These are phyloP conservation scores for Zasmidium cellare DNA, from an alignment of 2,329 filamentous ascomycete genomes.

Conservation along the genomic window DNA sequence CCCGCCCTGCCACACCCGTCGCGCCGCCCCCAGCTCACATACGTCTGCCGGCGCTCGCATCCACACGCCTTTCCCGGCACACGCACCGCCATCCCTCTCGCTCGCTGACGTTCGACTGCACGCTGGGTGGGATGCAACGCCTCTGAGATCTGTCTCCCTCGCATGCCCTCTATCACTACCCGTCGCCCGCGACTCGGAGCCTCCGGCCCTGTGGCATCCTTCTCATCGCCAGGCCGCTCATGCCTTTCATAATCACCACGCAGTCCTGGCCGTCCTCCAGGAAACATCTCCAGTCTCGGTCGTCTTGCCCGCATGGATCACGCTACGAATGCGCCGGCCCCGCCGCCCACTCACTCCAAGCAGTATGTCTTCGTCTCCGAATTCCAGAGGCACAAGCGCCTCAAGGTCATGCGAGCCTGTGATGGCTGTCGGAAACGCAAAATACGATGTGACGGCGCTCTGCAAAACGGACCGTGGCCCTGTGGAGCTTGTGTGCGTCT, in stretches of 20 bases:
- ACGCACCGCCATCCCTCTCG: neutral
- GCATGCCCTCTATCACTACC: slow-evolving; percentile 13
- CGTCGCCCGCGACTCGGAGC: neutral
- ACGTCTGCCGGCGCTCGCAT: neutral
- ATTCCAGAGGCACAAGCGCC: slow-evolving; percentile 93
- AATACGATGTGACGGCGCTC: slow-evolving; percentile 97
- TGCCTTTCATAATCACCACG: slow-evolving; percentile 15
- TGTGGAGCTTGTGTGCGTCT: slow-evolving; percentile 90
- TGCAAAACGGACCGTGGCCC: slow-evolving; percentile 89
- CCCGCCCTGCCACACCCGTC: neutral
- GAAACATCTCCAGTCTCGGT: slow-evolving; percentile 12
- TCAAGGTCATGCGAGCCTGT: slow-evolving; percentile 98
- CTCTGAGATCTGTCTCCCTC: neutral
- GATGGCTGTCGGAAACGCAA: slow-evolving; percentile 93
- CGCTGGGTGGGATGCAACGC: neutral
- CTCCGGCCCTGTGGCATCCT: neutral
- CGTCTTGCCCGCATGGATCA: slow-evolving; percentile 17
- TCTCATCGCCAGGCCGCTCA: slow-evolving; percentile 2
- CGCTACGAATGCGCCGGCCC: slow-evolving; percentile 33
- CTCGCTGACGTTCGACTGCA: neutral
- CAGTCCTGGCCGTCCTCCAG: slow-evolving; percentile 12
- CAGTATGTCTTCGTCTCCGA: slow-evolving; percentile 99
- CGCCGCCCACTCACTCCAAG: slow-evolving; percentile 72
- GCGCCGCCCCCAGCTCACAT: neutral
- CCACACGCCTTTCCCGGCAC: neutral